Base-by-base conservation (phyloP, 2,329 filamentous ascomycete species). In the Cladophialophora yegresii region DNA sequence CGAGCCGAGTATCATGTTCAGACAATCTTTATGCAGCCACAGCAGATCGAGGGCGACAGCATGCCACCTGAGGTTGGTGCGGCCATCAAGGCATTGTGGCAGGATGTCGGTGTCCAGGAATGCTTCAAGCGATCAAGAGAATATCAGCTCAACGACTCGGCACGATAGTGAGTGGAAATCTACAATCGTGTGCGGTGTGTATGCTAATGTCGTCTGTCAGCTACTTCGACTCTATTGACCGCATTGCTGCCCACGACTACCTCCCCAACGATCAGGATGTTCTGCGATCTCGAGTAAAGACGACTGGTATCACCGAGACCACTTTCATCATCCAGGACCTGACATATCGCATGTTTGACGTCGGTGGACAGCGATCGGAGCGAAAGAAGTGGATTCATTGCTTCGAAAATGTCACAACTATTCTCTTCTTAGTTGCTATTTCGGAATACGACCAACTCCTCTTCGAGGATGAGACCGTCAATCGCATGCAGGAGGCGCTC, bases 301-400 rank as follows among this genome's bases (percentile, higher is more conserved):
- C 93, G 2, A 96, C 93, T 26, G 93, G 93, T 88, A 96, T 97
- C 76, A 96, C 92, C 33, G 92, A 96, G 81, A 97, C 93, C 23
- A 95, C 91, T 33, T 96, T 97, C 81, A 95, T 95, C 77, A 96
- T 96, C 71, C 92, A 92, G 71, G 91, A 96, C 74, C 83, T 97
- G 70, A 96, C 92, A 63, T 97, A 96, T 82, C 88, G 92, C 71
- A 96, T 97, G 93, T 96, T 96, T 80, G 93, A 97, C 74, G 93
- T 97, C 53, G 93, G 93, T 84, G 93, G 93, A 70, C 93, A 96
- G 80, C 87, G 93, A 77, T 96, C 92, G 6, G 93, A 97, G 81
- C 89, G 93, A 77, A 97, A 97, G 89, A 97, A 97, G 87, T 97
- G 93, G 93, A 97, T 97, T 73, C 93, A 97, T 82, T 96, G 93